phyloP scores from a whole-genome alignment of 495 filamentous ascomycete species.

The Trichoderma reesei region DNA sequence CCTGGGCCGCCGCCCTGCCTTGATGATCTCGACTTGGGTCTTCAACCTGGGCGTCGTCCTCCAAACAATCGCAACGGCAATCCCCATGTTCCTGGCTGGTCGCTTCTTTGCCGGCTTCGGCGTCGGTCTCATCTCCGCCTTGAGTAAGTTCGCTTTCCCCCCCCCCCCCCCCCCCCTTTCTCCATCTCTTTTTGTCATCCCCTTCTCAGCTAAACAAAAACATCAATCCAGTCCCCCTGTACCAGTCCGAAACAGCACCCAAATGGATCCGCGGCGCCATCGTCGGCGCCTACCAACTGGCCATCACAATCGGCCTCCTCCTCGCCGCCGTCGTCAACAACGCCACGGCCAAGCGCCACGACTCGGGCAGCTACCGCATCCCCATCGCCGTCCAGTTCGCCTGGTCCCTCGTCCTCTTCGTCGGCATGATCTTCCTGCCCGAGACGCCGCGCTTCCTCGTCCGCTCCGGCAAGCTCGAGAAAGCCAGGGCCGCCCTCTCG shows the following conservation, averaged over 20 bases:
- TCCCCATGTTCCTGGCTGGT: slow-evolving; percentile 53
- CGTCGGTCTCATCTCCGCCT: slow-evolving; percentile 62
- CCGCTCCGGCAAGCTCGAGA: slow-evolving; percentile 56
- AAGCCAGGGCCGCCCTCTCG: slow-evolving; percentile 51
- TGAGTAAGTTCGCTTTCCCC: slow-evolving; percentile 51
- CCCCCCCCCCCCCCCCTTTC: too few species aligned
- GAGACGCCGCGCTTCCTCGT: slow-evolving; percentile 79
- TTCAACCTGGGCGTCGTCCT: slow-evolving; percentile 56
- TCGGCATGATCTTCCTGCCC: slow-evolving; percentile 52
- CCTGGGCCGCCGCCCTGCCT: slow-evolving; percentile 57
- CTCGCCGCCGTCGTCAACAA: slow-evolving; percentile 65
- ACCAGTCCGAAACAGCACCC: slow-evolving; percentile 36
- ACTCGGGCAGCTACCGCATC: slow-evolving; percentile 61
- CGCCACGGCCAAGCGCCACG: slow-evolving; percentile 48
- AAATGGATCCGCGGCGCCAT: slow-evolving; percentile 62
- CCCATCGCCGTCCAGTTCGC: slow-evolving; percentile 60
- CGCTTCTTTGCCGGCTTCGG: slow-evolving; percentile 64
- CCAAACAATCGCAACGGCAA: slow-evolving; percentile 41
- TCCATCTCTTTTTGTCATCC: too few species aligned
- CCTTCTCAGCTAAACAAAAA: not conserved
- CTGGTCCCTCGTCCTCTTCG: slow-evolving; percentile 58
- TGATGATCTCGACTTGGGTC: slow-evolving; percentile 54
- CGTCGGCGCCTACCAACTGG: slow-evolving; percentile 69
- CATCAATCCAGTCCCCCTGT: not conserved
- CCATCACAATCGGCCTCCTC: slow-evolving; percentile 66